Base-by-base conservation (phyloP, 2,329 filamentous ascomycete genomes). In the Sordariomycetes sp. region DNA sequence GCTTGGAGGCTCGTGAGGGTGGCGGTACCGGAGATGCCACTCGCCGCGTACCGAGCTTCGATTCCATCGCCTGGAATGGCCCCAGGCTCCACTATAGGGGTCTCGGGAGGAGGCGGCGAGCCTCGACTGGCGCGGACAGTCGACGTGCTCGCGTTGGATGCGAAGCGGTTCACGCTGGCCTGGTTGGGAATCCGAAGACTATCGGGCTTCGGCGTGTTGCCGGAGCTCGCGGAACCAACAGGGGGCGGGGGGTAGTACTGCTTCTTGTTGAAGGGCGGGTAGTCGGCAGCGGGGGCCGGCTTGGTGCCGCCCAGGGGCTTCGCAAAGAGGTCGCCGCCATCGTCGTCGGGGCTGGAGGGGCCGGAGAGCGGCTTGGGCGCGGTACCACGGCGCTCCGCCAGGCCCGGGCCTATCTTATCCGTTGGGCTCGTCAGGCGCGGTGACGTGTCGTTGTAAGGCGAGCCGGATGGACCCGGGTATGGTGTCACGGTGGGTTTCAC, bases 101-200 rank as follows among this genome's bases (percentile, higher is more conserved):
- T 97, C 69, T 97, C 92, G 10, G 94, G 94, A 1, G 94, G 94
- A 4, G 94, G 92, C 5, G 94, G 94, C 32, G 92, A 97, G 51
- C 94, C 94, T 63, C 94, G 82, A 66, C 88, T 91, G 22, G 94
- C 94, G 62, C 89, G 84, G 2, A 92, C 96, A 1, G 94, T 99
- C 2, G 91, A 95, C 13, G 85, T 95, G 0, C 94, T 97, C 15
- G 92, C 90, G 8, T 89, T 95, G 2, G 92, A 96, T 12, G 79
- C 77, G 62, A 84, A 83, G 52, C 83, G 77, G 65, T 81, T 84
- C 61, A 86, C 77, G 34, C 74, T 73, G 55, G 15, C 10, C 13
- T 64, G 72, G n/a, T 78, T 65, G n/a, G 72, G 68, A 65, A 72
- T 72, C 51, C 67, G 68, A 53, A 57, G 51, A 72, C 66, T 36